These are phyloP conservation scores for Cercospora zeae-maydis DNA, from an alignment of 2,329 filamentous ascomycete genomes.

Conservation along the genomic window DNA sequence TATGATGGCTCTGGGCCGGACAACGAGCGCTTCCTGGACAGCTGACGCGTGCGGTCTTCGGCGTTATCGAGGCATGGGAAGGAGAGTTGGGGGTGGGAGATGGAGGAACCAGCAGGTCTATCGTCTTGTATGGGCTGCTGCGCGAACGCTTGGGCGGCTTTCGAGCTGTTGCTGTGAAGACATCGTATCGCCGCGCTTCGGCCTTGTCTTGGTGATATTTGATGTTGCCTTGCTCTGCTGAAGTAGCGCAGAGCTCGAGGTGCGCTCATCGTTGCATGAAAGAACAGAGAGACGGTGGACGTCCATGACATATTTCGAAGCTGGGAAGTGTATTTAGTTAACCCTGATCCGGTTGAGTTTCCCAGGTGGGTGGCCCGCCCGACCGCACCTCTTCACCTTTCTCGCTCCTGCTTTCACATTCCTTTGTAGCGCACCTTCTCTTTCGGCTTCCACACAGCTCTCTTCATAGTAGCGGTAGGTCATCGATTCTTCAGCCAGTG, in stretches of 20 bases:
- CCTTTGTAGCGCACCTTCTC: neutral
- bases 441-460: neutral
- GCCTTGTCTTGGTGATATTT: neutral
- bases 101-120: conserved; percentile 31
- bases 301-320: neutral
- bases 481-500: neutral
- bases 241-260: conserved; percentile 4
- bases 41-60: conserved; percentile 67
- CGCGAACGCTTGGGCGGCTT: conserved; percentile 23
- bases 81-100: conserved; percentile 78
- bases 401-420: conserved; percentile 1
- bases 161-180: conserved; percentile 16
- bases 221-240: neutral
- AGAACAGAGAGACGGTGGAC: neutral
- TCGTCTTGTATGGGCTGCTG: conserved; percentile 27
- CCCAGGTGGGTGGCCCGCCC: neutral
- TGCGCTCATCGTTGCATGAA: neutral
- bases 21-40: conserved; percentile 60
- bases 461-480: neutral
- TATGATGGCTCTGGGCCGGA: conserved; percentile 91
- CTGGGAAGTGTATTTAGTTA: neutral
- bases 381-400: neutral
- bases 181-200: conserved; percentile 5
- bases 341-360: neutral
- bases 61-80: conserved; percentile 87